phyloP scores from a whole-genome alignment of 1,284 basidiomycete species.

The Rhodotorula sp. region DNA sequence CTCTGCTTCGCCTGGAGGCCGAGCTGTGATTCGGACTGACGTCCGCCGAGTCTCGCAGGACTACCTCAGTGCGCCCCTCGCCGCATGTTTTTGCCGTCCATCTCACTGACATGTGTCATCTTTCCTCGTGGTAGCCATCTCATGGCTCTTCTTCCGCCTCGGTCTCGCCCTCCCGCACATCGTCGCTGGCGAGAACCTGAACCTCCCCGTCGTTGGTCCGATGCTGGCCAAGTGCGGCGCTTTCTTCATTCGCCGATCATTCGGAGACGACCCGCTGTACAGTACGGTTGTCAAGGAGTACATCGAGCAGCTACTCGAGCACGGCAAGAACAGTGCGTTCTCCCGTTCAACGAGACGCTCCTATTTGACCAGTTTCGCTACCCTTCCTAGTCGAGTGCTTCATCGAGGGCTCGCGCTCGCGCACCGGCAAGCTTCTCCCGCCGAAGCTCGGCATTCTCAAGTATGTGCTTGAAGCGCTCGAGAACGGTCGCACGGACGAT shows the following conservation, averaged over 20 bases:
- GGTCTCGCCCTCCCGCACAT: conserved; percentile 52
- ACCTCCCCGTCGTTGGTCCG: conserved; percentile 46
- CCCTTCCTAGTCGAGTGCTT: conserved; percentile 30
- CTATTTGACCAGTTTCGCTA: background rate
- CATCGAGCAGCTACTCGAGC: conserved; percentile 49
- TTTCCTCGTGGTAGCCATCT: conserved; percentile 13
- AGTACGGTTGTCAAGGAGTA: conserved; percentile 51
- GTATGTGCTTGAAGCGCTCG: conserved; percentile 50
- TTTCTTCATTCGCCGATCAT: conserved; percentile 51
- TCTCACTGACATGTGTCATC: conserved; percentile 12
- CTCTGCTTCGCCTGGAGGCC: too few relatives aligned
- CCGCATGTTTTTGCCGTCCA: background rate
- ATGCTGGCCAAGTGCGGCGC: conserved; percentile 50
- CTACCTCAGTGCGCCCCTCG: conserved; percentile 17
- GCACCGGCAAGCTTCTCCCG: conserved; percentile 52
- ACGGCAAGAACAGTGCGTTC: conserved; percentile 46
- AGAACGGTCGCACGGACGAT: conserved; percentile 47
- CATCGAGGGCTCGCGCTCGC: conserved; percentile 51
- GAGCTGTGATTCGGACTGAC: background rate
- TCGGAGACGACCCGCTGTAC: conserved; percentile 51
- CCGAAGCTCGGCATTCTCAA: conserved; percentile 53
- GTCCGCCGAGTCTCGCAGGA: conserved; percentile 3
- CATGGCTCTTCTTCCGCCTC: conserved; percentile 47
- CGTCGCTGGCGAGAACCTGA: conserved; percentile 51
- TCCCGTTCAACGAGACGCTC: background rate